Evolutionary conservation across 2,329 filamentous ascomycete species (phyloP), one percentile per base, ranked within the genome.

Genomic region (Phialophora macrospora): DNA sequence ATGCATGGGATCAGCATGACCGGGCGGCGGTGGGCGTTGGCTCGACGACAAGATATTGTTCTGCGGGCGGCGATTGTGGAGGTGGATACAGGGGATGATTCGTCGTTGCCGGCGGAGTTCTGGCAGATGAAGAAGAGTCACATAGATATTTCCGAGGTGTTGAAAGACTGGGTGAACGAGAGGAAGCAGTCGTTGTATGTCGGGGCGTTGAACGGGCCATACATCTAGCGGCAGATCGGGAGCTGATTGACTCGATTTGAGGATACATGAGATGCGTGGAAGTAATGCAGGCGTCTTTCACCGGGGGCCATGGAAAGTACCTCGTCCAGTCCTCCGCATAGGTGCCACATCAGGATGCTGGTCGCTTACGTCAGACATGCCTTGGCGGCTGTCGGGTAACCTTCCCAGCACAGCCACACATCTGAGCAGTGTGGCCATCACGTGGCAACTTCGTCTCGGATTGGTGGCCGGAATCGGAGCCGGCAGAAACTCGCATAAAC

Each of bases 1-100:
- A 72, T 72, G 71, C 71, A 72, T 60, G 69, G 62, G 2, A 64
- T 72, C 62, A 72, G 69, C 48, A 72, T 72, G 71, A 70, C 69
- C 51, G 71, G 68, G 4, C 63, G 71, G 14, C 67, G 71, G 24
- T 72, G 71, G 71, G 62, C 61, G 28, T 34, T 72, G 24, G 71
- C 71, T 7, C 55, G 71, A 14, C 54, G 71, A 22, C 55, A 68
- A 48, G 71, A 72, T 32, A 67, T 70, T 51, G 68, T 70, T 6
- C 66, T 72, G 1, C 63, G 71, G 44, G 69, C 70, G 4, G 71
- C 68, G 11, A 65, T 72, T 55, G 67, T 69, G 22, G 67, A 72
- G 56, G 57, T 68, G 12, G 66, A 69, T 54, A 66, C 64, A 12
- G 57, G 58, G 8, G 60, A 62, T 12, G 44, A 26, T 44, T 55